Percentiles rank a stretch among this genome's conserved stretches.
Evolutionary conservation across 2,329 filamentous ascomycete species (phyloP).

Genomic region (Stemphylium vesicarium): DNA sequence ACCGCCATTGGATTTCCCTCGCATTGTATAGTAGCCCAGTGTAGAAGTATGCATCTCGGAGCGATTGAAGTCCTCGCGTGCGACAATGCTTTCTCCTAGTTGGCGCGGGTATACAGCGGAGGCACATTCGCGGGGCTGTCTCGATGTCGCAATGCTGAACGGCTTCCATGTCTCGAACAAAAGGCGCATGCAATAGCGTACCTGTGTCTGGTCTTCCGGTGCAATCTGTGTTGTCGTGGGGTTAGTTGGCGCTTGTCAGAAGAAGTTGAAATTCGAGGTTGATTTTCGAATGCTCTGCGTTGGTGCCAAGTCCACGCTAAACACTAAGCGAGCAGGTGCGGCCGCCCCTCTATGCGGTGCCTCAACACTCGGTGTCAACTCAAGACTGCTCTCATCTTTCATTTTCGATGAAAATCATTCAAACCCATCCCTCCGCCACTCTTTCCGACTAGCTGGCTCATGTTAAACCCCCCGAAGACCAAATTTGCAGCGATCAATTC

Average conservation of each 20-base stretch:
- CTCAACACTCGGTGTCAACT: neutral
- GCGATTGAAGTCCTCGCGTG: slow-evolving; percentile 24
- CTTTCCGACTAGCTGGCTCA: no score
- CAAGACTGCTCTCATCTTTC: neutral
- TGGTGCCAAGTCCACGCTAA: slow-evolving; percentile 18
- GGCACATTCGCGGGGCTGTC: slow-evolving; percentile 12
- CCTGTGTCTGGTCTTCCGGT: slow-evolving; percentile 47
- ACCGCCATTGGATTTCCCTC: neutral
- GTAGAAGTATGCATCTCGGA: slow-evolving; percentile 24
- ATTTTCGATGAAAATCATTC: neutral
- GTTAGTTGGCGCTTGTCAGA: slow-evolving; percentile 39
- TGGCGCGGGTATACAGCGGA: slow-evolving; percentile 17
- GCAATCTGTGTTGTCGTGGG: slow-evolving; percentile 46
- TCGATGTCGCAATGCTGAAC: slow-evolving; percentile 27
- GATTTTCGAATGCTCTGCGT: slow-evolving; percentile 14
- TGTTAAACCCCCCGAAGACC: no score
- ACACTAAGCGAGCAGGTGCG: slow-evolving; percentile 12
- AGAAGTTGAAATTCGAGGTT: slow-evolving; percentile 24
- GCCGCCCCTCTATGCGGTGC: neutral
- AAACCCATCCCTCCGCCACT: no score
- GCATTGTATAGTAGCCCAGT: slow-evolving; percentile 9
- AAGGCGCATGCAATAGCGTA: slow-evolving; percentile 30
- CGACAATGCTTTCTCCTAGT: slow-evolving; percentile 25
- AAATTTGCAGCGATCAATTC: no score
- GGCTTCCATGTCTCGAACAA: slow-evolving; percentile 11